A percentile compares a stretch with the other conserved stretches of the same genome.
Evolutionary conservation across 2,329 filamentous ascomycete genomes (phyloP).

Genomic region (Pseudogymnoascus sp.): DNA sequence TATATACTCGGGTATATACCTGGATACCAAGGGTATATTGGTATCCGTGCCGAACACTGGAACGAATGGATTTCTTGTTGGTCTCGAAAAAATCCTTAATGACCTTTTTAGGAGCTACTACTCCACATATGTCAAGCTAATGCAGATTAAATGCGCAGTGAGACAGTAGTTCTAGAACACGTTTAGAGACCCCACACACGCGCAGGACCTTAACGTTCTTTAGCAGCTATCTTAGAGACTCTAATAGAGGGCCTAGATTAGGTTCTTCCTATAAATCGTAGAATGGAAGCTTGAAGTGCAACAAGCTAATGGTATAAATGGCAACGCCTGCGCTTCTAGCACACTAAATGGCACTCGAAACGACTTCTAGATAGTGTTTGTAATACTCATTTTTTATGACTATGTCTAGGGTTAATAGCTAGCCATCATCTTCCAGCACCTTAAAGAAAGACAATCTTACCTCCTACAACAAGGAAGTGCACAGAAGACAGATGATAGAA

Average conservation of each 20-base stretch:
- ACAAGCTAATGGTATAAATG: slow-evolving; percentile 8
- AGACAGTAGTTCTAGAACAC: too few species aligned
- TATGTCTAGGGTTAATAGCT: slow-evolving; percentile 20
- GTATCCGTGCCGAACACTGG: background rate
- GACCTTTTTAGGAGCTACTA: slow-evolving; percentile 1
- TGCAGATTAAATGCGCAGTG: too few species aligned
- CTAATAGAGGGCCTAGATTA: slow-evolving; percentile 13
- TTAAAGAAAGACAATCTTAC: slow-evolving; percentile 12
- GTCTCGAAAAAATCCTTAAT: slow-evolving; percentile 13
- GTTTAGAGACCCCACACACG: background rate
- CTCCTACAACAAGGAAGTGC: background rate
- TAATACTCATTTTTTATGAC: slow-evolving; percentile 10
- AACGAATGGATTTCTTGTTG: slow-evolving; percentile 8
- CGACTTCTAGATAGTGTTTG: background rate
- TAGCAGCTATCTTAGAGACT: slow-evolving; percentile 12
- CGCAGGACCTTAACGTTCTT: background rate
- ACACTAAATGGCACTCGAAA: background rate
- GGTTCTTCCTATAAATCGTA: slow-evolving; percentile 10
- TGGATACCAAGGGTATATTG: too few species aligned
- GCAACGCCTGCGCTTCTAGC: too few species aligned
- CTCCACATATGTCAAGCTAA: slow-evolving; percentile 10
- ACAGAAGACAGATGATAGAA: slow-evolving; percentile 11
- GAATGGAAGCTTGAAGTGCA: slow-evolving; percentile 12
- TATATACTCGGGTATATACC: too few species aligned
- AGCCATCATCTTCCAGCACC: background rate